These are phyloP conservation scores for Mallotus japonicus DNA, from an alignment of 441 rosid genomes.

Conservation along the genomic window DNA sequence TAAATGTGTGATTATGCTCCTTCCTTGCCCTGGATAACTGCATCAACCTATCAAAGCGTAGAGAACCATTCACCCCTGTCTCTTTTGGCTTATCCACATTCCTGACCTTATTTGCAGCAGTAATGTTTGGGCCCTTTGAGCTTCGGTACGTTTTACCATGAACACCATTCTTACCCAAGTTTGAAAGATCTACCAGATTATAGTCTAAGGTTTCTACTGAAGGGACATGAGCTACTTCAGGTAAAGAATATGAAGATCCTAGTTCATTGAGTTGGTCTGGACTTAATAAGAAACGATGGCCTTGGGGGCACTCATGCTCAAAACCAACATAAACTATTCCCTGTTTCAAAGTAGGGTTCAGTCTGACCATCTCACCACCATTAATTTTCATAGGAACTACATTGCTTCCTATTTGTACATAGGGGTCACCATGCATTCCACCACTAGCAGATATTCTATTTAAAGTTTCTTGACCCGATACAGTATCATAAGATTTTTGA, in stretches of 20 bases:
- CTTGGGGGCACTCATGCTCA: conserved; percentile 87
- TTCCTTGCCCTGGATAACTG: conserved; percentile 35
- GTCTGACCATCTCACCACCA: conserved; percentile 39
- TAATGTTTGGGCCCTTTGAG: conserved; percentile 36
- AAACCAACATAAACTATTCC: conserved; percentile 64
- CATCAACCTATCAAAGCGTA: conserved; percentile 24
- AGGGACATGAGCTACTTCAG: conserved; percentile 36
- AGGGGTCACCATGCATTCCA: conserved; percentile 36
- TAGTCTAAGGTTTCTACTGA: conserved; percentile 36
- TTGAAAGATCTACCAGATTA: conserved; percentile 35
- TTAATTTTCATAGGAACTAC: conserved; percentile 46
- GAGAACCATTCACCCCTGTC: conserved; percentile 32
- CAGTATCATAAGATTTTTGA: conserved; percentile 36
- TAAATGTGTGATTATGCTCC: conserved; percentile 36
- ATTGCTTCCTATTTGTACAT: conserved; percentile 56
- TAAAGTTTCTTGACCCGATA: conserved; percentile 32
- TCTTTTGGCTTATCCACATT: conserved; percentile 45
- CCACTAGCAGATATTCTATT: conserved; percentile 34
- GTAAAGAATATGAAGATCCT: conserved; percentile 48
- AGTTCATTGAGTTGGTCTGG: conserved; percentile 60
- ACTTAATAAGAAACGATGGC: conserved; percentile 72
- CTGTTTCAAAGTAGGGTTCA: conserved; percentile 39
- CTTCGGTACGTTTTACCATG: conserved; percentile 46
- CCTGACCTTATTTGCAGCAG: conserved; percentile 43
- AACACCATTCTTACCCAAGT: conserved; percentile 39